Evolutionary conservation across 2,329 filamentous ascomycete species (phyloP).

Genomic region (Pseudocercospora musae): DNA sequence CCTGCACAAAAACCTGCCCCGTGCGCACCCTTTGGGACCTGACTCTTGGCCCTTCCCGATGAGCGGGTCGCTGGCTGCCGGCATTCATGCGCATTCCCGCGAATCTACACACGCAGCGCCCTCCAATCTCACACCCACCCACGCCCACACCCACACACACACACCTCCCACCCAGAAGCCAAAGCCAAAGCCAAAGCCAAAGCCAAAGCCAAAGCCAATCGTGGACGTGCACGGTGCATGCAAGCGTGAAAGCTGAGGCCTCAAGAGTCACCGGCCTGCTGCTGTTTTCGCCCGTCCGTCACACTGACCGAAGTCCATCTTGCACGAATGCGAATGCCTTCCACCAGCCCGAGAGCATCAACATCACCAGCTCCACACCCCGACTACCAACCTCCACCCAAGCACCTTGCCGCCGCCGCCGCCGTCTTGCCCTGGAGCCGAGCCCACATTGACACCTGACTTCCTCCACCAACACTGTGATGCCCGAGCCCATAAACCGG

Average conservation of each 20-base stretch:
- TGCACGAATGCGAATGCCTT: not conserved
- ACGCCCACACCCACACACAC: too few relatives aligned
- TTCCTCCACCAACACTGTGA: not conserved
- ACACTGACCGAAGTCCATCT: not conserved
- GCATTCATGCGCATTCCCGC: not conserved
- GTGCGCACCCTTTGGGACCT: too few relatives aligned
- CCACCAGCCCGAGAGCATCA: not conserved
- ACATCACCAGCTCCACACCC: not conserved
- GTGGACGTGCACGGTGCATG: not conserved
- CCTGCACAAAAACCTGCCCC: too few relatives aligned
- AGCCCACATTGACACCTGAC: not conserved
- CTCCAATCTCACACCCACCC: not conserved
- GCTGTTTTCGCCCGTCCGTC: not conserved
- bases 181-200: too few relatives aligned
- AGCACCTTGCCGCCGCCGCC: not conserved
- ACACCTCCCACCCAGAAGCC: too few relatives aligned
- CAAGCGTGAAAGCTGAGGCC: not conserved
- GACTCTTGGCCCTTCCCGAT: too few relatives aligned
- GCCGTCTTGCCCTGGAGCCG: not conserved
- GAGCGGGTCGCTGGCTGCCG: not conserved
- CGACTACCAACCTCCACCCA: not conserved
- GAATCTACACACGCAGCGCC: not conserved
- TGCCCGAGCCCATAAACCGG: conserved; percentile 8
- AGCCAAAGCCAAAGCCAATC: not conserved
- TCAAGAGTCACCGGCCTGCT: too few relatives aligned